Percentiles rank a stretch among this genome's conserved stretches.
Evolutionary conservation across 192 early-diverging fungal species (phyloP).

Genomic region (Thamnidium elegans): DNA sequence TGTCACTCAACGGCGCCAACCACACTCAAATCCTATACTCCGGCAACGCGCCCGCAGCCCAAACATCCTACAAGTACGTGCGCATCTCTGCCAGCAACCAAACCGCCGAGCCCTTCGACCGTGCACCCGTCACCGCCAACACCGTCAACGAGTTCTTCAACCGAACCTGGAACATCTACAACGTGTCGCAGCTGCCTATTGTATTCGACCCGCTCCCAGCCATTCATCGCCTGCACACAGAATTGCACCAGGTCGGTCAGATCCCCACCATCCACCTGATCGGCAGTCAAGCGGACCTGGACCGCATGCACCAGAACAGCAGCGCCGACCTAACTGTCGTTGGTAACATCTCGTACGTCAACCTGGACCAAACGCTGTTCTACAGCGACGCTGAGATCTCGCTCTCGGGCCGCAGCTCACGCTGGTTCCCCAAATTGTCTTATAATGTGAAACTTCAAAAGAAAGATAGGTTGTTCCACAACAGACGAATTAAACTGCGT

Average conservation of each 20-base stretch:
- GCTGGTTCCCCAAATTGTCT: conserved; percentile 25
- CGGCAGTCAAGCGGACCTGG: conserved; percentile 10
- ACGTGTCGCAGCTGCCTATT: background rate
- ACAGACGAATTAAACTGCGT: conserved; percentile 25
- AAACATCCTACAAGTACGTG: conserved; percentile 3
- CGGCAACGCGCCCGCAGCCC: conserved; percentile 11
- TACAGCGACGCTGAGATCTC: conserved; percentile 6
- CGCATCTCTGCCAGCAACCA: background rate
- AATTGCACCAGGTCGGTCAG: conserved; percentile 25
- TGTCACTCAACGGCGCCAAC: background rate
- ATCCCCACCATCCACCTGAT: conserved; percentile 21
- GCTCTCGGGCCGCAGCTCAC: conserved; percentile 24
- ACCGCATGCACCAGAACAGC: conserved; percentile 9
- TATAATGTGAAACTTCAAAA: conserved; percentile 31
- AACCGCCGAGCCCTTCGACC: conserved; percentile 6
- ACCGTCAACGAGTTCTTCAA: conserved; percentile 26
- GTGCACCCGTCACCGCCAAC: background rate
- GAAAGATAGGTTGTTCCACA: conserved; percentile 13
- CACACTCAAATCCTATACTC: conserved; percentile 13
- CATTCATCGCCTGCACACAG: conserved; percentile 21
- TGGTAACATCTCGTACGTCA: conserved; percentile 22
- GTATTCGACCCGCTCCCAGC: background rate
- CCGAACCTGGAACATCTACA: conserved; percentile 14
- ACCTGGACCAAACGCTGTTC: background rate
- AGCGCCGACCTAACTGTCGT: background rate